Evolutionary conservation across 768 basidiomycete species (phyloP), one percentile per base, ranked within the genome.

Genomic region (Mycena indigotica): DNA sequence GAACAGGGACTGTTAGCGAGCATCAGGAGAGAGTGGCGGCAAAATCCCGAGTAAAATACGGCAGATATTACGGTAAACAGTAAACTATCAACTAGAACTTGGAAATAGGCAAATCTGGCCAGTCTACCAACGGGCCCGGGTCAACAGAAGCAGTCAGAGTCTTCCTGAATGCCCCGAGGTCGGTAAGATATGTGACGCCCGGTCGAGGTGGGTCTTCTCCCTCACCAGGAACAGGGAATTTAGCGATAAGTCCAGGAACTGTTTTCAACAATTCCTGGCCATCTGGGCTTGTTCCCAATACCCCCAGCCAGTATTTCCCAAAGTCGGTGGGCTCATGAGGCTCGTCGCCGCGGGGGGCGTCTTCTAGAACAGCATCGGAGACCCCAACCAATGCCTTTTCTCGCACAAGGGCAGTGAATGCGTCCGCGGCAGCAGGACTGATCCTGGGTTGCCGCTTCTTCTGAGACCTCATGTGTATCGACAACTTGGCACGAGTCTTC

Each of bases 401-500:
- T 30, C 74, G 78, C 24, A 92, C 75, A 12, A 78, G 68, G 13
- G 68, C 69, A 57, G 84, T 80, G 61, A 95, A 89, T 4, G 83
- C 86, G 55, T 82, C 73, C 32, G 83, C 78, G 4, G 91, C 86
- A 3, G 82, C 78, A 2, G 75, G 67, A 66, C 89, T 91, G 68
- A 94, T 80, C 60, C 79, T 84, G 66, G 79, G 80, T 3, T 76
- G 75, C 6, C 72, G 80, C 17, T 82, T 80, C 70, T 83, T 88
- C 66, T 86, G 86, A 12, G 92, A 93, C 44, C 79, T 77, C 73
- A 91, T 77, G 61, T 95, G 96, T 46, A 92, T 78, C 1, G 95
- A 93, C 51, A 94, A 75, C 73, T 98, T 98, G 15, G 89, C 79
- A 35, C 95, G 86, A 2, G 77, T 80, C 26, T 75, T 60, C 0